Evolutionary conservation across 164 flowering plant genomes (phyloP).

Genomic region (Amborella trichopoda): DNA sequence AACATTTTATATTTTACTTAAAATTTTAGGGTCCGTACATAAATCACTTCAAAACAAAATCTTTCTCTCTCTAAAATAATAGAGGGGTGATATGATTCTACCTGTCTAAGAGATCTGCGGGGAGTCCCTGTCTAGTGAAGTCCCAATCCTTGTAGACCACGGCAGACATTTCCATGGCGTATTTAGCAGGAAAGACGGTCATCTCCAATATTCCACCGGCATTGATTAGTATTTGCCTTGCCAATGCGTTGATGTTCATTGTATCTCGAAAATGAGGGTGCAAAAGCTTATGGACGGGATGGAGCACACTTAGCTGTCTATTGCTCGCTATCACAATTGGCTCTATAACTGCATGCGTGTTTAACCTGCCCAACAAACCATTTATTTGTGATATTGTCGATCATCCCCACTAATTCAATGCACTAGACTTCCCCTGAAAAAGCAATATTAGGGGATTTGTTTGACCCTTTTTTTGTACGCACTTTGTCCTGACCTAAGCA

Average conservation of each 20-base stretch:
- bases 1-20: background rate
- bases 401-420: no score
- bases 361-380: conserved; percentile 41
- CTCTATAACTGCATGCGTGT: conserved; percentile 85
- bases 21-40: background rate
- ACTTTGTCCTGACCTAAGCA: no score
- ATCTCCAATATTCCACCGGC: conserved; percentile 64
- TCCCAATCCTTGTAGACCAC: conserved; percentile 54
- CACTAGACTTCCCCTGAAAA: no score
- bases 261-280: conserved; percentile 88
- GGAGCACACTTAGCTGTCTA: conserved; percentile 70
- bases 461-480: no score
- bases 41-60: background rate
- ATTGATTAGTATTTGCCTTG: conserved; percentile 73
- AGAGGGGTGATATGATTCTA: conserved; percentile 2
- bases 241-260: conserved; percentile 81
- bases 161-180: conserved; percentile 72
- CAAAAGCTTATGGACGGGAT: conserved; percentile 76
- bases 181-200: conserved; percentile 76
- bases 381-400: background rate
- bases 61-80: background rate
- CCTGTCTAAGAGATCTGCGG: conserved; percentile 75
- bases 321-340: conserved; percentile 83
- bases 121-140: conserved; percentile 74
- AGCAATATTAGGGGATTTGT: no score